phyloP scores from a whole-genome alignment of 192 early-diverging fungal genomes.

The Coemansia sp. region DNA sequence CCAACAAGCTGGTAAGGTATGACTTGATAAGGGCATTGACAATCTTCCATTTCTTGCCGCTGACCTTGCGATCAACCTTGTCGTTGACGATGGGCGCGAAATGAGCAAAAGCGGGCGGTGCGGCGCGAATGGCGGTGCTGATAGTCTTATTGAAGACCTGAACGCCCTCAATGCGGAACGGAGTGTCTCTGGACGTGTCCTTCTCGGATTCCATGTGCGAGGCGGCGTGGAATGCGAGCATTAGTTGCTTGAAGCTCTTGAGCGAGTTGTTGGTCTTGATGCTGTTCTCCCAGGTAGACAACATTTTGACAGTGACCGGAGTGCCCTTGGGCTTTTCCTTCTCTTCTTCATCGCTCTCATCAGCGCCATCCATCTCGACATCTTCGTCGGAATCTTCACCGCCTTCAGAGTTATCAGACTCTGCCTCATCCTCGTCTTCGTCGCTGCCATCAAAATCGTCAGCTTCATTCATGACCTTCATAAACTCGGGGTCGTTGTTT shows the following conservation, averaged over 20 bases:
- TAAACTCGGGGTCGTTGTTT: constrained; percentile 79
- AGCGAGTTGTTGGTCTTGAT: constrained; percentile 64
- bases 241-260: constrained; percentile 63
- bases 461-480: constrained; percentile 71
- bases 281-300: constrained; percentile 68
- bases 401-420: not conserved
- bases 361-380: constrained; percentile 36
- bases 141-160: constrained; percentile 79
- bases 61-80: constrained; percentile 24
- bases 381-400: constrained; percentile 38
- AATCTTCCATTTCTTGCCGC: constrained; percentile 65
- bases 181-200: constrained; percentile 45
- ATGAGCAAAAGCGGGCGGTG: constrained; percentile 66
- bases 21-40: constrained; percentile 79
- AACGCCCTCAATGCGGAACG: constrained; percentile 71
- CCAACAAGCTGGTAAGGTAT: constrained; percentile 69
- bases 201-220: constrained; percentile 72
- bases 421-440: constrained; percentile 56
- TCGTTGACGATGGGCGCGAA: constrained; percentile 55
- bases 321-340: constrained; percentile 10
- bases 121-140: constrained; percentile 67
- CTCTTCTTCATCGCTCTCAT: constrained; percentile 39
- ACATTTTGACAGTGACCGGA: constrained; percentile 69
- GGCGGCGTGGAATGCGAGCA: constrained; percentile 83
- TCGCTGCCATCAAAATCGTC: constrained; percentile 47